Evolutionary conservation across 306 rosid species (phyloP), one percentile per base, ranked within the genome.

Genomic region (Begonia masoniana): DNA sequence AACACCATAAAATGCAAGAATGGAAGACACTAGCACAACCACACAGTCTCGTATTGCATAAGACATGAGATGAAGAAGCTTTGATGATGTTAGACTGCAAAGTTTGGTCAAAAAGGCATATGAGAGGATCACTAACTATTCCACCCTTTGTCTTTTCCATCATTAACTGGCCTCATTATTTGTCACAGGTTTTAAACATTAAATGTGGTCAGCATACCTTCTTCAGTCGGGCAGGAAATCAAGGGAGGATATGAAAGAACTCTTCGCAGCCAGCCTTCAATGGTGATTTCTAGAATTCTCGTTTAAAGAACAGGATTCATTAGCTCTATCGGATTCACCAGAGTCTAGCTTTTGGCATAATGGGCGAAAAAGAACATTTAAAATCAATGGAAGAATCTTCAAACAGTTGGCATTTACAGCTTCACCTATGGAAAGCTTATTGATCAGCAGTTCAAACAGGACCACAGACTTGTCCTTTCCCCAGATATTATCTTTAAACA

Each of bases 381-480:
- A 62, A 49, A 91, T 64, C 74, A 63, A 58, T 50, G 97, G 96
- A 81, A 91, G 94, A 83, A 85, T 83, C 71, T 75, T 82, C 62
- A 91, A 75, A 75, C 97, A 82, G 68, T 75, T 77, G 15, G 47
- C 52, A 67, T 81, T 91, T 42, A 81, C 68, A 56, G 62, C 75
- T 81, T 91, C 96, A 51, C 97, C 96, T 65, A 91, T 58, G 64
- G 66, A 83, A 50, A 85, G 88, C 63, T 86, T 91, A 73, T 76
- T 65, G 51, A 58, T 71, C 50, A 85, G 72, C 55, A 78, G 69
- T 68, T 81, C 79, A 69, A 85, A 68, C 57, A 81, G 67, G 64
- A 36, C 35, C 55, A 31, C 39, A 54, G 94, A 83, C 69, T 83
- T 83, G 65, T 57, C 70, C 31, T 56, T 15, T 41, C 57, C 85